Evolutionary conservation across 2,329 filamentous ascomycete genomes (phyloP).

Genomic region (Fusarium sp.): DNA sequence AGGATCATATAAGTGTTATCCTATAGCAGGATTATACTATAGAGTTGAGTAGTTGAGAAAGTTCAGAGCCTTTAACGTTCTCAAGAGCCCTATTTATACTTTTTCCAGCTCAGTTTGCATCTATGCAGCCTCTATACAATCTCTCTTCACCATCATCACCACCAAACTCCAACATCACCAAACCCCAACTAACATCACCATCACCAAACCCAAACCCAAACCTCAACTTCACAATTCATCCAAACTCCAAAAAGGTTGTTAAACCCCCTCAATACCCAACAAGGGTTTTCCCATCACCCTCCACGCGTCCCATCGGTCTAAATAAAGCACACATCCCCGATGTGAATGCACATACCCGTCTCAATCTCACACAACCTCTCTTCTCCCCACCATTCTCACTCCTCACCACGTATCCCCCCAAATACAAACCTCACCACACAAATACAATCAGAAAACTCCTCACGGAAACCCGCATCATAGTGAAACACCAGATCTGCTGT

Average conservation of each 20-base stretch:
- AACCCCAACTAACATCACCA: not conserved
- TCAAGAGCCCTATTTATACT: not conserved
- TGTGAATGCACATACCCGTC: constrained; percentile 13
- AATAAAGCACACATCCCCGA: constrained; percentile 8
- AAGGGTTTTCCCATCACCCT: not conserved
- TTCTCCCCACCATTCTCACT: not conserved
- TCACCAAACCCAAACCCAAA: not conserved
- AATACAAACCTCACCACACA: not conserved
- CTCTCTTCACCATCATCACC: not conserved
- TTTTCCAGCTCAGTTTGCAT: not conserved
- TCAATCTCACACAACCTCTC: constrained; percentile 1
- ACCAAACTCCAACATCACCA: not conserved
- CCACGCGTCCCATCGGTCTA: not conserved
- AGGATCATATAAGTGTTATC: not conserved
- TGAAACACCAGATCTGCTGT: constrained; percentile 35
- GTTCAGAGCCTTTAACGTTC: not conserved
- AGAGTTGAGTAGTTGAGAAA: not conserved
- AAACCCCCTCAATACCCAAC: not conserved
- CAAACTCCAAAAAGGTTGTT: not conserved
- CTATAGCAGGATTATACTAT: not conserved
- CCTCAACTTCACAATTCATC: not conserved
- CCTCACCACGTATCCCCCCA: not conserved
- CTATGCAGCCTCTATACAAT: not conserved
- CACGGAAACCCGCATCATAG: constrained; percentile 19
- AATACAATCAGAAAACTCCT: not conserved